phyloP scores from a whole-genome alignment of 352 stramenopile genomes.

The Detonula confervacea region DNA sequence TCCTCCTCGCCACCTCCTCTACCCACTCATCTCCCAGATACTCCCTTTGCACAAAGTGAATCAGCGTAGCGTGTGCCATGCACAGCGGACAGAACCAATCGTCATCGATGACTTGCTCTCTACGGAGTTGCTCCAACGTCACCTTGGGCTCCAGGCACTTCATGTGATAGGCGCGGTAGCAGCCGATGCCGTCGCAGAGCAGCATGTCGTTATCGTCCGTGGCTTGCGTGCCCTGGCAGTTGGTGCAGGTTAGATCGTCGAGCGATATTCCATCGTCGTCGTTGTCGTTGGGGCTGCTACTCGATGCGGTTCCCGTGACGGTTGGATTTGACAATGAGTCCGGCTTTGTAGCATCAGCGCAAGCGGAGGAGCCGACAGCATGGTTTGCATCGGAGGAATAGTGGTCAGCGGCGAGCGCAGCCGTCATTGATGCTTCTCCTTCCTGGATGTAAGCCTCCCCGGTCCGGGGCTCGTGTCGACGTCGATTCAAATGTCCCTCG shows the following conservation, averaged over 20 bases:
- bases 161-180: slow-evolving; percentile 85
- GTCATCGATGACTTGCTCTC: slow-evolving; percentile 63
- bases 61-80: slow-evolving; percentile 40
- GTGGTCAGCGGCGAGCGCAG: too few relatives aligned
- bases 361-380: too few relatives aligned
- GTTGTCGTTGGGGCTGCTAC: slow-evolving; percentile 43
- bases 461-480: slow-evolving; percentile 49
- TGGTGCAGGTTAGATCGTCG: slow-evolving; percentile 78
- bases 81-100: slow-evolving; percentile 86
- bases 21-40: slow-evolving; percentile 57
- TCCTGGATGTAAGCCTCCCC: slow-evolving; percentile 42
- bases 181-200: slow-evolving; percentile 82
- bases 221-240: slow-evolving; percentile 63
- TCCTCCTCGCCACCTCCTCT: background rate
- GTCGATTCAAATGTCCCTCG: slow-evolving; percentile 27
- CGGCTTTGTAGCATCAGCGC: too few relatives aligned
- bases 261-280: slow-evolving; percentile 47
- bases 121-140: slow-evolving; percentile 49
- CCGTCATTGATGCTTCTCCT: slow-evolving; percentile 11
- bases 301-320: too few relatives aligned
- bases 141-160: slow-evolving; percentile 76
- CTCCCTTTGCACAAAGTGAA: slow-evolving; percentile 61
- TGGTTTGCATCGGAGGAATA: too few relatives aligned
- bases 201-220: slow-evolving; percentile 86
- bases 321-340: too few relatives aligned